A percentile compares a stretch with the other conserved stretches of the same genome.
These are phyloP conservation scores for Escovopsis sp. DNA, from an alignment of 2,329 filamentous ascomycete species.

Conservation along the genomic window DNA sequence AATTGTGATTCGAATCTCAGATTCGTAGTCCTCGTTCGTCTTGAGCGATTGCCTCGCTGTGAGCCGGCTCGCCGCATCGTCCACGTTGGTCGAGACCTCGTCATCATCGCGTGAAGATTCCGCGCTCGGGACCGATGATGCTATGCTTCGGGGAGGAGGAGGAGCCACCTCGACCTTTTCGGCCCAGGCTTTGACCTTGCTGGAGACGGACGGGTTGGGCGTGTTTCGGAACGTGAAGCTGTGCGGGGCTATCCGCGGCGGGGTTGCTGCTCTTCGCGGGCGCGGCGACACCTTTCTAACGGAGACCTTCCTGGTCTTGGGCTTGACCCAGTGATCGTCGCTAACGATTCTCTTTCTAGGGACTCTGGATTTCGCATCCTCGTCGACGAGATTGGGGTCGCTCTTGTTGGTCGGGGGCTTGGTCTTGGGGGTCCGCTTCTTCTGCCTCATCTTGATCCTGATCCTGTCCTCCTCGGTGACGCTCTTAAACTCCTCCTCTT, in stretches of 20 bases:
- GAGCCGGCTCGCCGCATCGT: slow-evolving; percentile 14
- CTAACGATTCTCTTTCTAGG: slow-evolving; percentile 89
- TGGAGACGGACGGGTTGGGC: slow-evolving; percentile 39
- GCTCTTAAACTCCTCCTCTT: slow-evolving; percentile 40
- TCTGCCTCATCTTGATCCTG: slow-evolving; percentile 39
- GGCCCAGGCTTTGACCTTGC: slow-evolving; percentile 50
- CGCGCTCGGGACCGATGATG: slow-evolving; percentile 21
- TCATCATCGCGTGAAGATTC: slow-evolving; percentile 13
- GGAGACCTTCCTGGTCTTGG: slow-evolving; percentile 36
- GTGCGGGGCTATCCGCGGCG: slow-evolving; percentile 19
- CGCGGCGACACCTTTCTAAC: slow-evolving; percentile 27
- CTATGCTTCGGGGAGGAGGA: slow-evolving; percentile 24
- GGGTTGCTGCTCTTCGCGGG: slow-evolving; percentile 14
- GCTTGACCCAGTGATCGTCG: slow-evolving; percentile 75
- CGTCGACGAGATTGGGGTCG: slow-evolving; percentile 7
- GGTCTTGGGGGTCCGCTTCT: slow-evolving; percentile 21
- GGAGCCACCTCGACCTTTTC: slow-evolving; percentile 35
- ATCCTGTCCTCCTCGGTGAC: slow-evolving; percentile 47
- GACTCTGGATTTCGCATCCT: slow-evolving; percentile 25
- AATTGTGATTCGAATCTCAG: slow-evolving; percentile 31
- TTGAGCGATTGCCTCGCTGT: slow-evolving; percentile 12
- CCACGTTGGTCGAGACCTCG: slow-evolving; percentile 13
- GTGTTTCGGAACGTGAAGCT: slow-evolving; percentile 40
- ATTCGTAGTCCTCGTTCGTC: slow-evolving; percentile 17
- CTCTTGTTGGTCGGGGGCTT: slow-evolving; percentile 10